Evolutionary conservation across 805 yeast genomes (phyloP), one percentile per base, ranked within the genome.

Genomic region (Priceomyces fermenticarens): DNA sequence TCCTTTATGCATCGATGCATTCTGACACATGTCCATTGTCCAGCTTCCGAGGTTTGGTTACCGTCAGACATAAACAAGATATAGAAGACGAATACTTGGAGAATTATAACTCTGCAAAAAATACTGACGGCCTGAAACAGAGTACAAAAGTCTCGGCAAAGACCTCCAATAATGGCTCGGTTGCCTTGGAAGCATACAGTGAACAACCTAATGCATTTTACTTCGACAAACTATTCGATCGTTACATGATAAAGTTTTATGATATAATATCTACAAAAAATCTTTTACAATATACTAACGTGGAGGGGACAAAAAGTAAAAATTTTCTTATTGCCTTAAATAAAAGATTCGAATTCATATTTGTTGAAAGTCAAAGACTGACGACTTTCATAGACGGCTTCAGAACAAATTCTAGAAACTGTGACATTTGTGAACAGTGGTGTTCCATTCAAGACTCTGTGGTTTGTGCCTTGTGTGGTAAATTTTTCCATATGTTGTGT

Each of bases 351-450:
- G 83, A 77, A 45, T 89, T 75, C 55, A 78, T 88, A 10, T 85
- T 86, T 54, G 81, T 83, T 33, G 98, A 90, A 60, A 53, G 72
- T 16, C 83, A 84, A 27, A 66, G 81, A 41, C 77, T 83, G 6
- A 78, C 78, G 48, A 83, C 82, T 33, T 72, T 86, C 40, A 61
- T 83, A 26, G 68, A 76, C 35, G 72, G 82, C 12, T 87, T 90
- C 23, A 73, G 78, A 42, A 77, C 78, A 38, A 54, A 58, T n/a
- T 61, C 72, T 10, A 60, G 70, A 35, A 69, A 67, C 47, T 90
- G 97, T 61, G 81, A 76, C 28, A 72, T 75, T 32, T 88, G 98
- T 65, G 74, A 72, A n/a, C 87, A 84, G 55, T 88, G 98, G 97
- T 85, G 96, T 48, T 62, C 82, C 0, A 67, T 75, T 11, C 62